These are phyloP conservation scores for Dentipellis fragilis DNA, from an alignment of 768 basidiomycete species.

Conservation along the genomic window DNA sequence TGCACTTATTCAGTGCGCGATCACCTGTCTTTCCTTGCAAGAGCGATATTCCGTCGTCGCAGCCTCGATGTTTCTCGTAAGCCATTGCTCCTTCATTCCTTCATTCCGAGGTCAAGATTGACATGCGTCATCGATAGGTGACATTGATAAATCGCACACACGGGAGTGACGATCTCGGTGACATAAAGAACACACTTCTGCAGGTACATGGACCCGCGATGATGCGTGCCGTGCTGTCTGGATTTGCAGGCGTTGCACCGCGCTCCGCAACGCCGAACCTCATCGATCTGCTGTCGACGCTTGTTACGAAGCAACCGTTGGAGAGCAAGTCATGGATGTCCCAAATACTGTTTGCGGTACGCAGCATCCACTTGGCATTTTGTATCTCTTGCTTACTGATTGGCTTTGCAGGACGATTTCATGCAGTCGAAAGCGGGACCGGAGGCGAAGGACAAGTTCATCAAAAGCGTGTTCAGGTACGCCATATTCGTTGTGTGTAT, in stretches of 20 bases:
- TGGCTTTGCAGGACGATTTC: constrained; percentile 51
- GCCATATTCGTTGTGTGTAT: constrained; percentile 7
- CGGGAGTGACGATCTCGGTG: constrained; percentile 47
- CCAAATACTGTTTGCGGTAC: constrained; percentile 58
- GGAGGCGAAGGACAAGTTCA: constrained; percentile 72
- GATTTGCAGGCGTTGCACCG: constrained; percentile 80
- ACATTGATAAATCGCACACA: constrained; percentile 60
- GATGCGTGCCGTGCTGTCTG: constrained; percentile 63
- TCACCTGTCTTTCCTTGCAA: constrained; percentile 57
- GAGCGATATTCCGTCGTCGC: constrained; percentile 81
- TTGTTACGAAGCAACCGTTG: constrained; percentile 47
- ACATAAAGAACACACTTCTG: constrained; percentile 43
- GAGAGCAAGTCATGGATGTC: constrained; percentile 62
- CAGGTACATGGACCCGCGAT: constrained; percentile 51
- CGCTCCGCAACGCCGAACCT: constrained; percentile 76
- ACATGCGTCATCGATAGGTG: constrained; percentile 28
- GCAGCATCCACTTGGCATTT: constrained; percentile 2
- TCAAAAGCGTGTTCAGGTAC: constrained; percentile 62
- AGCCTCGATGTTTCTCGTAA: constrained; percentile 73
- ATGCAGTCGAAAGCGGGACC: constrained; percentile 58
- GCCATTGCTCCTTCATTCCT: constrained; percentile 17
- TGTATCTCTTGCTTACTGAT: not conserved
- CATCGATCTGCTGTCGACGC: constrained; percentile 65
- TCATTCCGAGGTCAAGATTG: not conserved
- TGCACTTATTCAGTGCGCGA: constrained; percentile 60